Percentiles rank a stretch among this genome's conserved stretches.
phyloP scores from a whole-genome alignment of 2,329 filamentous ascomycete genomes.

The Penicillium sp. region DNA sequence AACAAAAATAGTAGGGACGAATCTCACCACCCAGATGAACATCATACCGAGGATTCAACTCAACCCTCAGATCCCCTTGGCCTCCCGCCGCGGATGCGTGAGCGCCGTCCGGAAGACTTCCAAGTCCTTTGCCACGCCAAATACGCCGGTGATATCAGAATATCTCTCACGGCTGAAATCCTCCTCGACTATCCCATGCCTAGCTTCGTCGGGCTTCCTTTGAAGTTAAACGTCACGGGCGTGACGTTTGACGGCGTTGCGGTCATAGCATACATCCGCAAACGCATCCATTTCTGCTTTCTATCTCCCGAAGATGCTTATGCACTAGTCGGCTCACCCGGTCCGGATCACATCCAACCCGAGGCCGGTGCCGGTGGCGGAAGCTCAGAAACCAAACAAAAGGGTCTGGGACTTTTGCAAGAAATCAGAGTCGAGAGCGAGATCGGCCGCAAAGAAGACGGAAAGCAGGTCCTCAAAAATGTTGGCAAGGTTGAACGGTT shows the following conservation, averaged over 20 bases:
- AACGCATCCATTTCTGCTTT: conserved; percentile 91
- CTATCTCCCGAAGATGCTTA: conserved; percentile 88
- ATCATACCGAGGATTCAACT: conserved; percentile 26
- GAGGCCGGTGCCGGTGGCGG: conserved; percentile 23
- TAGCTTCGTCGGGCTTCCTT: conserved; percentile 92
- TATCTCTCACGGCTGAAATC: conserved; percentile 93
- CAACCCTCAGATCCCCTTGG: conserved; percentile 25
- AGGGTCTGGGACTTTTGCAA: conserved; percentile 76
- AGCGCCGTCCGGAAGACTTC: conserved; percentile 81
- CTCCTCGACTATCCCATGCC: conserved; percentile 98
- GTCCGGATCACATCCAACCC: not conserved
- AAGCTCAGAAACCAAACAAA: conserved; percentile 45
- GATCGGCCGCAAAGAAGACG: conserved; percentile 88
- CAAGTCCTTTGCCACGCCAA: conserved; percentile 91
- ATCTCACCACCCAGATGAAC: conserved; percentile 27
- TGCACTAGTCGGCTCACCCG: conserved; percentile 64
- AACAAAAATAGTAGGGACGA: conserved; percentile 34
- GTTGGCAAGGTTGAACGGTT: conserved; percentile 99
- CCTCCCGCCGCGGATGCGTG: conserved; percentile 63
- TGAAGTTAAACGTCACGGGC: conserved; percentile 93
- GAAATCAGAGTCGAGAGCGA: conserved; percentile 97
- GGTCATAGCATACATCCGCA: conserved; percentile 87
- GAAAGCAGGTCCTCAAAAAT: conserved; percentile 95
- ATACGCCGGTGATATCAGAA: conserved; percentile 84
- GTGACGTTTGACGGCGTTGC: conserved; percentile 94